These are phyloP conservation scores for Maudiozyma serrabonitensis DNA, from an alignment of 805 yeast genomes.

Conservation along the genomic window DNA sequence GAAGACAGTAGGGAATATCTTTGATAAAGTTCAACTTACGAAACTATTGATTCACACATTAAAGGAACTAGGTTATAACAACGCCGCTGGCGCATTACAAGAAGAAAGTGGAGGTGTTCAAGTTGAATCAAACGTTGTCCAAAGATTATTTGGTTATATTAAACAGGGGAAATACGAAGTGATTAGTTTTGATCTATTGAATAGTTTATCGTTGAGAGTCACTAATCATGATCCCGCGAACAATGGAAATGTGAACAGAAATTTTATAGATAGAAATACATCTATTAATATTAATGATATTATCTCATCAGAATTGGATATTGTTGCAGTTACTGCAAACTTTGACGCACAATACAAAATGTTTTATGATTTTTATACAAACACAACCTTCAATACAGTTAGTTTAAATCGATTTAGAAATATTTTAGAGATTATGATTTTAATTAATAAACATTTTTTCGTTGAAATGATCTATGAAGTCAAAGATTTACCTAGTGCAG, in stretches of 20 bases:
- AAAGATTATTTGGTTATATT: slow-evolving; percentile 32
- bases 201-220: slow-evolving; percentile 23
- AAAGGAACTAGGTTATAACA: slow-evolving; percentile 38
- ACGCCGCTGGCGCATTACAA: slow-evolving; percentile 33
- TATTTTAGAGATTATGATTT: slow-evolving; percentile 18
- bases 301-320: slow-evolving; percentile 5
- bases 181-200: slow-evolving; percentile 21
- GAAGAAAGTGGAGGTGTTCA: slow-evolving; percentile 33
- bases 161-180: slow-evolving; percentile 35
- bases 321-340: neutral
- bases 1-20: slow-evolving; percentile 1
- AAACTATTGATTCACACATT: slow-evolving; percentile 42
- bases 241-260: neutral
- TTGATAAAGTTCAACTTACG: slow-evolving; percentile 33
- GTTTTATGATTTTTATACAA: neutral
- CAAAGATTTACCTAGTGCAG: slow-evolving; percentile 13
- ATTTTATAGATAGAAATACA: slow-evolving; percentile 2
- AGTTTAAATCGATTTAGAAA: slow-evolving; percentile 4
- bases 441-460: slow-evolving; percentile 22
- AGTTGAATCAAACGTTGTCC: slow-evolving; percentile 36
- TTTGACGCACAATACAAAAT: slow-evolving; percentile 1
- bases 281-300: slow-evolving; percentile 13
- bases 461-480: slow-evolving; percentile 18
- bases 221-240: neutral
- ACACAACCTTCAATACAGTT: neutral